phyloP scores from a whole-genome alignment of 345 rosid genomes.

The Populus deltoides region DNA sequence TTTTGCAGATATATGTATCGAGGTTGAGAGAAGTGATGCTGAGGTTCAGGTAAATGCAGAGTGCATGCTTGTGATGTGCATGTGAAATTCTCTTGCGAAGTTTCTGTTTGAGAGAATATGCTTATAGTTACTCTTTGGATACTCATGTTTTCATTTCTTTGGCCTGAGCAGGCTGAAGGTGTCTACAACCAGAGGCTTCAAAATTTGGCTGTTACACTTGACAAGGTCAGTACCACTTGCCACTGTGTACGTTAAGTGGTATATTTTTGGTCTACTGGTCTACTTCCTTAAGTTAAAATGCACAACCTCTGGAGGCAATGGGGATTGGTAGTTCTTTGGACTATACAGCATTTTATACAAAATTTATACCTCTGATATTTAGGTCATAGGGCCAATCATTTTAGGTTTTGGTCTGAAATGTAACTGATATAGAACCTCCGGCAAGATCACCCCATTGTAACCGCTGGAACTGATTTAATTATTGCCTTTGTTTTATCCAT shows the following conservation, averaged over 20 bases:
- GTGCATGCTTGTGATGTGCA: neutral
- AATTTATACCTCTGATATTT: neutral
- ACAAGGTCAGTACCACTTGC: constrained; percentile 62
- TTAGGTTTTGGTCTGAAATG: neutral
- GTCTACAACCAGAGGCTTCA: constrained; percentile 99
- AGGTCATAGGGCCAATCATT: neutral
- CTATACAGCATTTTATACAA: neutral
- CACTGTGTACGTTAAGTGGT: neutral
- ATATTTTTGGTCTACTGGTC: no score
- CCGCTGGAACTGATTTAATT: no score
- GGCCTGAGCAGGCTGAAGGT: constrained; percentile 82
- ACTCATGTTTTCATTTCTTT: constrained; percentile 22
- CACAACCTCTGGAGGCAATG: no score
- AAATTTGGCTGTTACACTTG: constrained; percentile 95
- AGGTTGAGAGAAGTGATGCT: constrained; percentile 96
- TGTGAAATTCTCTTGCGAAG: neutral
- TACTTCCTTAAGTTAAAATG: no score
- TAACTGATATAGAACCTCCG: neutral
- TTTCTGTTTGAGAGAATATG: constrained; percentile 2
- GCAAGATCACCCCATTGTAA: neutral
- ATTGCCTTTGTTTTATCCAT: neutral
- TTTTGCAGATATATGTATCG: constrained; percentile 63
- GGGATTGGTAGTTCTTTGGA: neutral
- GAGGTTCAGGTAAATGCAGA: constrained; percentile 81
- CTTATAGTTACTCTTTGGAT: constrained; percentile 16